Base-by-base conservation (phyloP, 257 asterid genomes). In the Datura wrightii region DNA sequence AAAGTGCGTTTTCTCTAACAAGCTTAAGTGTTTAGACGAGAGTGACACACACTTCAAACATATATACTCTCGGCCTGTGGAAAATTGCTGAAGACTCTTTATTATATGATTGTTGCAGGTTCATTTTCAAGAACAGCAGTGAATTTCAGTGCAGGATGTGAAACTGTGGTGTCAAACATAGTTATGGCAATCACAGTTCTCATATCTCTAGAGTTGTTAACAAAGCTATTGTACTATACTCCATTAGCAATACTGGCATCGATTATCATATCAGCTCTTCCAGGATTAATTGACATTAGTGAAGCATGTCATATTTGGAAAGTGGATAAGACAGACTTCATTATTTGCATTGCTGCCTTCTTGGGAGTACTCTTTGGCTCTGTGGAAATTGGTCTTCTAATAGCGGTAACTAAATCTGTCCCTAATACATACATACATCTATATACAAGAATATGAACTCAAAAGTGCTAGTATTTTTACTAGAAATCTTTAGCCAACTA, bases 111-210 rank as follows among this genome's bases (percentile, higher is more conserved):
- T 24, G 31, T 24, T 19, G 8, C 87, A 94, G 98, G 98, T 86
- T 93, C 97, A 11, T 94, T 94, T 79, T 93, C 98, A 6, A 89
- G 97, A 72, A 93, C 96, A 0, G 98, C 98, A 4, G 98, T 94
- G 76, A 94, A 94, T 88, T 93, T 91, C 87, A 90, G 91, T 6
- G 97, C 98, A 0, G 97, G 97, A 2, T 91, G 94, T 53, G 95
- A 94, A 86, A 91, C 92, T 0, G 92, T 86, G 67, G 93, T 91
- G 50, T 93, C 97, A 41, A 94, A 94, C 76, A 90, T 94, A 41
- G 96, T 94, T 1, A 93, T 94, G 97, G 89, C 97, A 1, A 78
- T 91, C 2, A 90, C 97, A 8, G 97, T 94, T 69, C 66, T 92
- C 50, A 85, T 93, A 59, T 90, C 91, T 1, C 78, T 94, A 44